These are phyloP conservation scores for Claviceps sp. DNA, from an alignment of 2,329 filamentous ascomycete genomes.

Conservation along the genomic window DNA sequence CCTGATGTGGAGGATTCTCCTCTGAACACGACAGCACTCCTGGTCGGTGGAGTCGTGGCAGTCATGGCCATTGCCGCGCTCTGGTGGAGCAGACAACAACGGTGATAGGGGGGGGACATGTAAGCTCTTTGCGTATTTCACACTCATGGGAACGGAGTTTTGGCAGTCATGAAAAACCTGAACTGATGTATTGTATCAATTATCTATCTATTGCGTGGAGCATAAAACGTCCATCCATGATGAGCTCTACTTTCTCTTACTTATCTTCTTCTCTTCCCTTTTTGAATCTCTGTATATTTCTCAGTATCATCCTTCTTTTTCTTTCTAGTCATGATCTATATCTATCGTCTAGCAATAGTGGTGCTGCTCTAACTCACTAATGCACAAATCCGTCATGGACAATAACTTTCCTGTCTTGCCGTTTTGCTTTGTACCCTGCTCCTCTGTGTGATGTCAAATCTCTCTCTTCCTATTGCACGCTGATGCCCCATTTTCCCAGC, in stretches of 20 bases:
- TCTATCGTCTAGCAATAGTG: no score
- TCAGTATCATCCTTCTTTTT: not conserved
- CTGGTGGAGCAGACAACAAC: slow-evolving; percentile 22
- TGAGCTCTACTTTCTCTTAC: not conserved
- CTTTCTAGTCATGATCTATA: not conserved
- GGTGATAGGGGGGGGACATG: not conserved
- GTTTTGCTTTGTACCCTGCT: no score
- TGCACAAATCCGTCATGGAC: no score
- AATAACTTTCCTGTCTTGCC: no score
- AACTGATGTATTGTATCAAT: no score
- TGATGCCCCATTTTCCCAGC: no score
- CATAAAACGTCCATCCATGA: not conserved
- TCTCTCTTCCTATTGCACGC: no score
- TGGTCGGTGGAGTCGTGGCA: slow-evolving; percentile 23
- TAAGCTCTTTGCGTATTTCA: slow-evolving; percentile 4
- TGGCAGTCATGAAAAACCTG: not conserved
- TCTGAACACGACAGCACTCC: slow-evolving; percentile 17
- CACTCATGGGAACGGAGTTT: slow-evolving; percentile 2
- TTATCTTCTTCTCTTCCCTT: not conserved
- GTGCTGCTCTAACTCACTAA: no score
- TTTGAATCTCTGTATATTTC: not conserved
- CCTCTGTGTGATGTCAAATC: no score
- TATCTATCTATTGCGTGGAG: not conserved
- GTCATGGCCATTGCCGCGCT: slow-evolving; percentile 23
- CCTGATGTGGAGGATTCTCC: slow-evolving; percentile 18